These are phyloP conservation scores for Suhomyces atakaporum DNA, from an alignment of 1,139 yeast species.

Conservation along the genomic window DNA sequence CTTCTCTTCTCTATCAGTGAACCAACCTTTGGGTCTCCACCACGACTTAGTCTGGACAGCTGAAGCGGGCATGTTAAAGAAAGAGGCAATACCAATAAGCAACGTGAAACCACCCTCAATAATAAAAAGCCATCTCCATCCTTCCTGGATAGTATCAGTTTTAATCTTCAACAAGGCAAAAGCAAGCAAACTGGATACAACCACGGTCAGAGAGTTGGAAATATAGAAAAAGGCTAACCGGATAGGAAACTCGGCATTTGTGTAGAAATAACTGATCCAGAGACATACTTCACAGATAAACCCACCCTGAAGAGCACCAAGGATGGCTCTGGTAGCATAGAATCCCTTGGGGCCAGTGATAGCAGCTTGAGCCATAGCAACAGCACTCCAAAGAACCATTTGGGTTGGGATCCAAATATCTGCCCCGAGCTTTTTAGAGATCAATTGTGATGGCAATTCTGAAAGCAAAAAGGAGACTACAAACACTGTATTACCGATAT, in stretches of 20 bases:
- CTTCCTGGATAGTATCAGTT: conserved; percentile 14
- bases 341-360: conserved; percentile 31
- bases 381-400: conserved; percentile 50
- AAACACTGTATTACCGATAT: conserved; percentile 48
- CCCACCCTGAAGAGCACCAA: conserved; percentile 33
- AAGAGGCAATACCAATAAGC: conserved; percentile 29
- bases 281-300: conserved; percentile 31
- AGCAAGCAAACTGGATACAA: conserved; percentile 29
- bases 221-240: conserved; percentile 29
- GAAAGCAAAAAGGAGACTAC: conserved; percentile 46
- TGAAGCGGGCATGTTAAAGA: conserved; percentile 37
- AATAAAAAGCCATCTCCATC: conserved; percentile 41
- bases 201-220: conserved; percentile 23
- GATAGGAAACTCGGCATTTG: conserved; percentile 26
- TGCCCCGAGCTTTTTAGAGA: conserved; percentile 55
- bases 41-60: conserved; percentile 30
- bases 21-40: conserved; percentile 37
- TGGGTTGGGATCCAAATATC: conserved; percentile 58
- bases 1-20: conserved; percentile 36
- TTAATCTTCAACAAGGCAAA: conserved; percentile 29
- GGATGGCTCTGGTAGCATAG: conserved; percentile 26
- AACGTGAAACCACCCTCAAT: conserved; percentile 36
- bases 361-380: conserved; percentile 48
- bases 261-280: conserved; percentile 34
- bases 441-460: conserved; percentile 57